Conservation (phyloP, 352 stramenopile species). For the Globisporangium orthogonon region DNA sequence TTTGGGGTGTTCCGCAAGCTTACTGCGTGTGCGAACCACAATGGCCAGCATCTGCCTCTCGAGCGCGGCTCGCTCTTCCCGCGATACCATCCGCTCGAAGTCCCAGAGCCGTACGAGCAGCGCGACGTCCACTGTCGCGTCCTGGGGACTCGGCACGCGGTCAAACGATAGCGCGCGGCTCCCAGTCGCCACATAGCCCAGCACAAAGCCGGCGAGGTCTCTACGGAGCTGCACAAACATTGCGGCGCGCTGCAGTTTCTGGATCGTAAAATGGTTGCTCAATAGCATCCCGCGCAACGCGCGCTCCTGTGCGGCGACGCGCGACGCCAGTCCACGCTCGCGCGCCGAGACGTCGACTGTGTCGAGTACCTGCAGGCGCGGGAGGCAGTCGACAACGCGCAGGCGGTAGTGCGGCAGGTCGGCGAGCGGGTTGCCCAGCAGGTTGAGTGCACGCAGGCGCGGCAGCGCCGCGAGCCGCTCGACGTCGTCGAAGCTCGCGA, state of each 20-base stretch:
- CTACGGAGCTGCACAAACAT: conserved; percentile 40
- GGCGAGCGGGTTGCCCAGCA: conserved; percentile 70
- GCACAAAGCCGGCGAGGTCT: conserved; percentile 46
- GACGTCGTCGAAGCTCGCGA: conserved; percentile 39
- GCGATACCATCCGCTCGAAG: conserved; percentile 30
- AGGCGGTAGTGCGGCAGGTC: conserved; percentile 67
- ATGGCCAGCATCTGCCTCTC: conserved; percentile 65
- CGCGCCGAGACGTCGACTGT: conserved; percentile 43
- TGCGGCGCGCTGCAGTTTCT: conserved; percentile 55
- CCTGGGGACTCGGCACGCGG: conserved; percentile 38
- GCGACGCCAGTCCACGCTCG: conserved; percentile 40
- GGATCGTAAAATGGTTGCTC: conserved; percentile 64
- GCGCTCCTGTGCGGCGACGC: conserved; percentile 49
- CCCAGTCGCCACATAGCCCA: conserved; percentile 7
- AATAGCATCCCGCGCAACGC: conserved; percentile 40
- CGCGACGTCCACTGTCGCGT: conserved; percentile 29
- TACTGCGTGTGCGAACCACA: conserved; percentile 44
- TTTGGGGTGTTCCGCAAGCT: conserved; percentile 53
- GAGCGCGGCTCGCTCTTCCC: conserved; percentile 23
- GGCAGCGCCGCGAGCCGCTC: conserved; percentile 24
- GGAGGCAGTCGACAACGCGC: conserved; percentile 42
- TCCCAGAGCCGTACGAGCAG: conserved; percentile 45
- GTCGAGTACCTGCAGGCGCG: conserved; percentile 50
- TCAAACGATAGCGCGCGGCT: conserved; percentile 27
- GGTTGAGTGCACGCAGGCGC: conserved; percentile 57